A percentile compares a stretch with the other conserved stretches of the same genome.
Conservation (phyloP, 1,284 basidiomycete species). For the Puccinia coronata region DNA sequence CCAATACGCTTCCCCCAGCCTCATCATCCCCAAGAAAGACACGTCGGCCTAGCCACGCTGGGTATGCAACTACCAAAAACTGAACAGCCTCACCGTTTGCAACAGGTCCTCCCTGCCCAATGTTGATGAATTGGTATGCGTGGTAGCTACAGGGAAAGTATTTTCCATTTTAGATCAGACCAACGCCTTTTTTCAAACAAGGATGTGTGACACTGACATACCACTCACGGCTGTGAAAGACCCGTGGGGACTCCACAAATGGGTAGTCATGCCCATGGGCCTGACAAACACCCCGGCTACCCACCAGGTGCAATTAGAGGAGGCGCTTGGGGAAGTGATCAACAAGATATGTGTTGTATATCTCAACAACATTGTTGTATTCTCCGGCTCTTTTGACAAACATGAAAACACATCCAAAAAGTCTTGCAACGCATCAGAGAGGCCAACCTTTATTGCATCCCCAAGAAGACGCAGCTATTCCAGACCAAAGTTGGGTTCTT, state of each 20-base stretch:
- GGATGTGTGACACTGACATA: slow-evolving; percentile 59
- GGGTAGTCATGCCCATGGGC: slow-evolving; percentile 62
- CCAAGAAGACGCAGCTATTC: slow-evolving; percentile 1
- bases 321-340: slow-evolving; percentile 9
- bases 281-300: slow-evolving; percentile 60
- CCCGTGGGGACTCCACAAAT: slow-evolving; percentile 61
- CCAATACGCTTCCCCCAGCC: too few relatives aligned
- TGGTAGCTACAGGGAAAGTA: slow-evolving; percentile 52
- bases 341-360: too few relatives aligned
- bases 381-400: not conserved
- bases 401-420: not conserved
- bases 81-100: too few relatives aligned
- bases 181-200: slow-evolving; percentile 61
- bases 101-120: too few relatives aligned
- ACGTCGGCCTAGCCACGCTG: too few relatives aligned
- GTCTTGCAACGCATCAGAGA: not conserved
- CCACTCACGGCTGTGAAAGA: slow-evolving; percentile 61
- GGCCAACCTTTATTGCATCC: not conserved
- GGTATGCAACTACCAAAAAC: too few relatives aligned
- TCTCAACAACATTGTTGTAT: slow-evolving; percentile 12
- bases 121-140: too few relatives aligned
- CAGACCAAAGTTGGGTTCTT: not conserved
- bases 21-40: too few relatives aligned
- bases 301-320: too few relatives aligned
- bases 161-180: slow-evolving; percentile 62